Conservation (phyloP, 148 eudicot genomes). For the Tetragonia tetragonoides region DNA sequence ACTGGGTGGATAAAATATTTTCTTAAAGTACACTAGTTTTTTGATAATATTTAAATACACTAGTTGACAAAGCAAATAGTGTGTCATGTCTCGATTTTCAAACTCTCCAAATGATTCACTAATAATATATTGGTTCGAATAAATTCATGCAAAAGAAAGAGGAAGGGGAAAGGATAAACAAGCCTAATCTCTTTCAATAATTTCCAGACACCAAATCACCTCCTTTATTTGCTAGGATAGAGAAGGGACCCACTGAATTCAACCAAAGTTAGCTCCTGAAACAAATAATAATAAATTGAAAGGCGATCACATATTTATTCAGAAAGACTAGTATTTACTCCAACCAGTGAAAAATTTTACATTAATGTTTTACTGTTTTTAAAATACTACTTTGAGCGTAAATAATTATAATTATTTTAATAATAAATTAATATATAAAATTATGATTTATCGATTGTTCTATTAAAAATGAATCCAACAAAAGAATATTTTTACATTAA, state of each 20-base stretch:
- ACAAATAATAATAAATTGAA: background rate
- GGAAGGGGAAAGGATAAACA: conserved; percentile 9
- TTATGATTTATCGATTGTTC: too few species aligned
- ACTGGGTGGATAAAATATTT: too few species aligned
- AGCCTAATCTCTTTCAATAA: conserved; percentile 12
- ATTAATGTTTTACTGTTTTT: too few species aligned
- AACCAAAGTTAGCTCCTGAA: too few species aligned
- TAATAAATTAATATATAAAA: too few species aligned
- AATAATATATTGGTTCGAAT: conserved; percentile 11
- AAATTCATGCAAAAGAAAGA: background rate
- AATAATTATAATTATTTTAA: too few species aligned
- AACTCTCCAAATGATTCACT: background rate
- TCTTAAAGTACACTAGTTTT: too few species aligned
- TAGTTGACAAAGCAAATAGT: background rate
- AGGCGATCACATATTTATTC: background rate
- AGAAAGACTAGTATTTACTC: too few species aligned
- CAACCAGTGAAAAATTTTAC: too few species aligned
- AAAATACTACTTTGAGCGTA: too few species aligned
- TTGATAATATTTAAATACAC: background rate
- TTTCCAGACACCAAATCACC: conserved; percentile 22
- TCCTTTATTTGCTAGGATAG: conserved; percentile 15
- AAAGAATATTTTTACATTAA: too few species aligned
- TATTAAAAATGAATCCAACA: too few species aligned
- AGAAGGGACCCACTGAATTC: background rate
- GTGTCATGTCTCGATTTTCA: conserved; percentile 9